Conservation (phyloP, 1,284 basidiomycete species). For the Acaromyces ingoldii region DNA sequence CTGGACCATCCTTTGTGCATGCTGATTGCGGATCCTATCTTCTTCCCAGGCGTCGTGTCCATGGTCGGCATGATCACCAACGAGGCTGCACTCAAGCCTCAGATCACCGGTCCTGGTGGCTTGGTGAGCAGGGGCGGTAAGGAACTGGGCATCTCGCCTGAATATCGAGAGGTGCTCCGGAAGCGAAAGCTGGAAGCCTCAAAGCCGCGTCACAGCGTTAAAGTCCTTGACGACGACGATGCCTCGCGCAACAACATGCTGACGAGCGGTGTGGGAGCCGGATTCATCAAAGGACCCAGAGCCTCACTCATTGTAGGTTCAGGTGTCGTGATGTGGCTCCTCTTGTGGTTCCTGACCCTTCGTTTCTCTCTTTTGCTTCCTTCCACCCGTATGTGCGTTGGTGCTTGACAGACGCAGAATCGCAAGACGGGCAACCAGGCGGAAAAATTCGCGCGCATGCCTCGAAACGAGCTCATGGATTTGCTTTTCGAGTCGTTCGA, state of each 20-base stretch:
- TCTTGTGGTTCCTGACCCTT: too few species aligned
- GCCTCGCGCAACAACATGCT: conserved; percentile 51
- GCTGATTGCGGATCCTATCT: not conserved
- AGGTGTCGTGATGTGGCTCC: too few species aligned
- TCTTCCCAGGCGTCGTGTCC: not conserved
- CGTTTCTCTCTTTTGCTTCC: too few species aligned
- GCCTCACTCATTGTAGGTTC: conserved; percentile 6
- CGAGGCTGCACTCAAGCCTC: conserved; percentile 42
- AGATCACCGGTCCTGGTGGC: not conserved
- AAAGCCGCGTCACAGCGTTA: conserved; percentile 53
- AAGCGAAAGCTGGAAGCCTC: conserved; percentile 52
- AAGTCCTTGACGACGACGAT: conserved; percentile 52
- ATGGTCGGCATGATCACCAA: conserved; percentile 42
- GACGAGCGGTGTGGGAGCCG: conserved; percentile 39
- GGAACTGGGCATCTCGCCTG: conserved; percentile 38
- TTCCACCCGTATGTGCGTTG: too few species aligned
- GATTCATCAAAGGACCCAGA: conserved; percentile 9
- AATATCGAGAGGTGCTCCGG: conserved; percentile 54
- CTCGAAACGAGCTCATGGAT: conserved; percentile 81
- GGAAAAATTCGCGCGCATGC: conserved; percentile 80
- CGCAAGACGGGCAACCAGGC: conserved; percentile 16
- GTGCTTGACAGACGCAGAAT: conserved; percentile 10
- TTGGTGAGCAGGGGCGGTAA: too few species aligned
- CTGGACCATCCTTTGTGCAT: not conserved
- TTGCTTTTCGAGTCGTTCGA: conserved; percentile 74